These are phyloP conservation scores for Metroxylon sagu DNA, from an alignment of 176 grass and related monocot species.

Conservation along the genomic window DNA sequence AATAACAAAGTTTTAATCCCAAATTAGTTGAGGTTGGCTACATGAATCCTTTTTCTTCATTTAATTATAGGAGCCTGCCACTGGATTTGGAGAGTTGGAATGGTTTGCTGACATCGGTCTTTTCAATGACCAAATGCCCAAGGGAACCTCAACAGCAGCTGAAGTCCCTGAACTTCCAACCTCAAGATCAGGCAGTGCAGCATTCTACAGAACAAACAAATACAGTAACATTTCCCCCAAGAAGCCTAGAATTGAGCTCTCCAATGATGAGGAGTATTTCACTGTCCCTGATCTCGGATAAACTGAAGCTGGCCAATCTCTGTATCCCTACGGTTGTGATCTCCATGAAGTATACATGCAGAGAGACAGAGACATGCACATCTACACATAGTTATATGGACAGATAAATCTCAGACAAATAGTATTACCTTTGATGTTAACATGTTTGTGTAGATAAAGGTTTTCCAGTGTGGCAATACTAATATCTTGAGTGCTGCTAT, in stretches of 20 bases:
- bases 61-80: slow-evolving; percentile 46
- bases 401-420: too few species aligned
- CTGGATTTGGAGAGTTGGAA: slow-evolving; percentile 67
- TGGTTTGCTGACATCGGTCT: slow-evolving; percentile 76
- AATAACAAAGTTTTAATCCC: too few species aligned
- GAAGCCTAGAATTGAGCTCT: slow-evolving; percentile 59
- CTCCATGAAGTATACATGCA: too few species aligned
- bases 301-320: slow-evolving; percentile 4
- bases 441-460: too few species aligned
- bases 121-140: slow-evolving; percentile 43
- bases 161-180: slow-evolving; percentile 67
- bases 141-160: slow-evolving; percentile 28
- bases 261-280: slow-evolving; percentile 75
- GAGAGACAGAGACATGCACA: too few species aligned
- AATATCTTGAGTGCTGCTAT: too few species aligned
- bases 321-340: too few species aligned
- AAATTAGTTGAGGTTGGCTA: too few species aligned
- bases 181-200: slow-evolving; percentile 24
- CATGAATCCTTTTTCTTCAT: not conserved
- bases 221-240: slow-evolving; percentile 23
- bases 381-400: too few species aligned
- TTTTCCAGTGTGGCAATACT: too few species aligned
- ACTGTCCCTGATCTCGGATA: slow-evolving; percentile 90
- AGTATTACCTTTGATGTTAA: too few species aligned
- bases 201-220: slow-evolving; percentile 43